Evolutionary conservation across 139 green algal genomes (phyloP), one percentile per base, ranked within the genome.

Genomic region (Monoraphidium neglectum): DNA sequence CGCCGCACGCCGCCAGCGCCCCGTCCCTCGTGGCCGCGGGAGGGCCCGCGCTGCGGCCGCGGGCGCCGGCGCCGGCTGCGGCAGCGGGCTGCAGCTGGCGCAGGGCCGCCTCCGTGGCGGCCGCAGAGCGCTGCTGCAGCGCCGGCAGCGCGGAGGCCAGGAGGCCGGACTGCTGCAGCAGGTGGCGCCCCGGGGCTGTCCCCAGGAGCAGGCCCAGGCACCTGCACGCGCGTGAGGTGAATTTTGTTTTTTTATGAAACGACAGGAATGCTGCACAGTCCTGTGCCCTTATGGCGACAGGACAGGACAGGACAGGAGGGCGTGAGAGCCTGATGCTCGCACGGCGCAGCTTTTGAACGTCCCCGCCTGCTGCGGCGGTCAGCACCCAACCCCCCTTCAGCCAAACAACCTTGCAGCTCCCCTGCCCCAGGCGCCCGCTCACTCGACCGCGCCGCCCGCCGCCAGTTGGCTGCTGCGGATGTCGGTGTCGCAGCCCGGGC

Each of bases 171-270:
- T 28, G n/a, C 13, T 26, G 60, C 38, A 89, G 64, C 54, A 78
- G 57, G 61, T 70, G 12, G 18, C 84, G 78, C 16, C 80, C 80
- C 30, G 57, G 73, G 23, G 80, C 61, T 6, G 57, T 59, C 30
- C 80, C 66, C 73, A 87, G 66, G 43, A 87, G 80, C 70, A 82
- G 35, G 37, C 24, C 24, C 24, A 86, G 21, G 49, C 76, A 73
- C 37, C 64, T 54, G 21, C 64, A 51, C 8, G 73, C 73, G 4
- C n/a, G 49, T 49, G 13, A 36, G 47, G 0, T 12, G 43, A 12
- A 12, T 51, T 51, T 51, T 51, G 43, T 51, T 51, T 51, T 51
- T 51, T 51, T 51, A 51, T 8, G 12, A 51, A 51, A 12, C 43
- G 43, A 12, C 43, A 8, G 43, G 8, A 8, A 21, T 51, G 43